phyloP scores from a whole-genome alignment of 2,329 filamentous ascomycete genomes.

The Colletotrichum magnum region DNA sequence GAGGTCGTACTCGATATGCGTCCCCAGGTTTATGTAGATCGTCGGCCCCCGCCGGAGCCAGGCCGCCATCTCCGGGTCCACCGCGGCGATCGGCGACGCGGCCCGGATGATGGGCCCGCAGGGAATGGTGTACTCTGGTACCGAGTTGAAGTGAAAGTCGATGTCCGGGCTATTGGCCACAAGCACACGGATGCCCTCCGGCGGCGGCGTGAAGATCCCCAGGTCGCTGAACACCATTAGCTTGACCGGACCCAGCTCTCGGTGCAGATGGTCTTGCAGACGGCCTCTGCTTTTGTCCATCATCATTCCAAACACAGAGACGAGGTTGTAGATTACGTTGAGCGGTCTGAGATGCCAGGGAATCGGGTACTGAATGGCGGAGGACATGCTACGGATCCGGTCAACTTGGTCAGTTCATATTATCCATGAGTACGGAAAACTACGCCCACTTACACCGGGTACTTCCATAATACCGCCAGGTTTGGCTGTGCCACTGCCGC shows the following conservation, averaged over 20 bases:
- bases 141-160: conserved; percentile 18
- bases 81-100: conserved; percentile 2
- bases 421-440: too few relatives aligned
- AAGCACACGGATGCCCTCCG: conserved; percentile 13
- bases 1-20: conserved; percentile 42
- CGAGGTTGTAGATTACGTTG: conserved; percentile 25
- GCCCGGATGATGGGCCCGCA: conserved; percentile 24
- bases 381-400: conserved; percentile 20
- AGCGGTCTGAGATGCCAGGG: conserved; percentile 19
- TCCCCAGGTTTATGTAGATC: conserved; percentile 42
- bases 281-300: neutral
- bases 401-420: neutral
- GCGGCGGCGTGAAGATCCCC: conserved; percentile 41
- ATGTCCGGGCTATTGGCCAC: conserved; percentile 35
- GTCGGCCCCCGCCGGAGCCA: conserved; percentile 27
- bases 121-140: conserved; percentile 6
- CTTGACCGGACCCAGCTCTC: conserved; percentile 46
- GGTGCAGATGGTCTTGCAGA: neutral
- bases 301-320: neutral
- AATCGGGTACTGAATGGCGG: conserved; percentile 40
- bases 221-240: conserved; percentile 56
- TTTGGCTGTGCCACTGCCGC: conserved; percentile 55
- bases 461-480: conserved; percentile 43
- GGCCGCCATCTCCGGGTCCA: conserved; percentile 9
- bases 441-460: conserved; percentile 19